Percentiles rank a stretch among this genome's conserved stretches.
phyloP scores from a whole-genome alignment of 1,139 yeast genomes.

The Saccharomyces hybrid region DNA sequence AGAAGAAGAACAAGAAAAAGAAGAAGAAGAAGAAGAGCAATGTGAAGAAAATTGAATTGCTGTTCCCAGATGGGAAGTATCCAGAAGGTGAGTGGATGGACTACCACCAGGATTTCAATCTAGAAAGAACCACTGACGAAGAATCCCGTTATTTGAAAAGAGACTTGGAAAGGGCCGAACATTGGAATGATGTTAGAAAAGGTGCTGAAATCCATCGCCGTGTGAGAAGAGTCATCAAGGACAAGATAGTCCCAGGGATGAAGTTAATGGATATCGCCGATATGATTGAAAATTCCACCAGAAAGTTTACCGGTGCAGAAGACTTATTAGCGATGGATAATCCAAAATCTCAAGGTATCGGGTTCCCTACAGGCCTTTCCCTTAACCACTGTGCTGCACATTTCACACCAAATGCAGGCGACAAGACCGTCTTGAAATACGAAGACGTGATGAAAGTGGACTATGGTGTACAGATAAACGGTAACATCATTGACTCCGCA shows the following conservation, averaged over 20 bases:
- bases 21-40: conserved; percentile 43
- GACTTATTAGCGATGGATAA: conserved; percentile 31
- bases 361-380: conserved; percentile 95
- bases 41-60: conserved; percentile 53
- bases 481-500: conserved; percentile 92
- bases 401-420: conserved; percentile 95
- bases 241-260: conserved; percentile 83
- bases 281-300: conserved; percentile 74
- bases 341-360: conserved; percentile 64
- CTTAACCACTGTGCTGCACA: conserved; percentile 95
- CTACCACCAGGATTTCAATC: conserved; percentile 62
- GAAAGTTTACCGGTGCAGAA: conserved; percentile 63
- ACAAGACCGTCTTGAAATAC: conserved; percentile 65
- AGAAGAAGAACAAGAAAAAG: conserved; percentile 42
- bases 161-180: conserved; percentile 42
- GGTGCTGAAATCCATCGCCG: conserved; percentile 95
- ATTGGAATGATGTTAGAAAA: conserved; percentile 85
- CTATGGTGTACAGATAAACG: conserved; percentile 94
- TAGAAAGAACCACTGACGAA: conserved; percentile 74
- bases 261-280: conserved; percentile 84
- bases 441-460: conserved; percentile 97
- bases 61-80: conserved; percentile 65
- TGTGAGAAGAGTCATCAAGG: conserved; percentile 73
- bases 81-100: conserved; percentile 89
- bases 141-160: conserved; percentile 76